Conservation (phyloP, 2,329 filamentous ascomycete species). For the Fusarium keratoplasticum region DNA sequence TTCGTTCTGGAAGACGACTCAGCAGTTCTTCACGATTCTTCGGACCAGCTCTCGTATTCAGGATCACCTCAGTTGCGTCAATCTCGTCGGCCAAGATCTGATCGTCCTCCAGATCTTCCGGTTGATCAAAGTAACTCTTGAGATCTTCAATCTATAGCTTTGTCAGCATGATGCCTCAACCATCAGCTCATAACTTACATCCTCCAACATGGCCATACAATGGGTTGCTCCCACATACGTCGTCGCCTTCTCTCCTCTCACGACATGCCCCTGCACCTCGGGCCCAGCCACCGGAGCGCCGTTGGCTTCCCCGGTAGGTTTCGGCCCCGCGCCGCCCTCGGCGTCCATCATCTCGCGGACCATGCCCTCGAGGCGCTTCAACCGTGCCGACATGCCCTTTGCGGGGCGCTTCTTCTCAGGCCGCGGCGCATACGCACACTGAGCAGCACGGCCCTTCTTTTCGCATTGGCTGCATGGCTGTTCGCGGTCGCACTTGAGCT, state of each 20-base stretch:
- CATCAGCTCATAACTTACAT: conserved; percentile 56
- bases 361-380: conserved; percentile 68
- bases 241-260: conserved; percentile 56
- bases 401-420: conserved; percentile 54
- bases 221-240: conserved; percentile 71
- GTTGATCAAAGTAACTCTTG: conserved; percentile 67
- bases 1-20: conserved; percentile 58
- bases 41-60: conserved; percentile 54
- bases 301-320: conserved; percentile 6
- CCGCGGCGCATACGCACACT: conserved; percentile 63
- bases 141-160: conserved; percentile 66
- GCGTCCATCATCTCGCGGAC: conserved; percentile 66
- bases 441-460: conserved; percentile 59
- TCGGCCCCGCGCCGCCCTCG: conserved; percentile 38
- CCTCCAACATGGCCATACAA: conserved; percentile 70
- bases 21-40: conserved; percentile 60
- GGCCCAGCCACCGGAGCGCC: conserved; percentile 32
- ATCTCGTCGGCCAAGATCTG: conserved; percentile 49
- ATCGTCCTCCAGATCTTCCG: conserved; percentile 52
- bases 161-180: conserved; percentile 7
- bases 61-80: conserved; percentile 56
- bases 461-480: conserved; percentile 65
- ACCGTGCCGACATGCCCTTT: conserved; percentile 64
- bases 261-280: conserved; percentile 54
- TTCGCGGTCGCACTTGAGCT: conserved; percentile 67